Conservation (phyloP, 2,329 filamentous ascomycete genomes). For the Emmonsiellopsis sp. region DNA sequence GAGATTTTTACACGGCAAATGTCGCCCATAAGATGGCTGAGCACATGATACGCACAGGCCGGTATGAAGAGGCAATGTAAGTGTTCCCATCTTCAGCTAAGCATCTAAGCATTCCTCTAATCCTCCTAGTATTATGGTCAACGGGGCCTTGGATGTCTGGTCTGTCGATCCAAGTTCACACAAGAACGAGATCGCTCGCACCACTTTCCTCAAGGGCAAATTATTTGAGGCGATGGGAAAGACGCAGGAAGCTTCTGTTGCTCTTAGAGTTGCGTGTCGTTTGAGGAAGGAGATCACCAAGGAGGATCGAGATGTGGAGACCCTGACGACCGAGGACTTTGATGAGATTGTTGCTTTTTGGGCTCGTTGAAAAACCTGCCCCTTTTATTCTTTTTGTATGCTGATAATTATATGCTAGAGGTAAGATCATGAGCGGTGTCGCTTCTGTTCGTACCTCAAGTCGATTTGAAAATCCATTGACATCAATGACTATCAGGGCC, state of each 20-base stretch:
- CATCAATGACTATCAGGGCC: not conserved
- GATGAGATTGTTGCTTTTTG: constrained; percentile 15
- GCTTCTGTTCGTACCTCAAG: not conserved
- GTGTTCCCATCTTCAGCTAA: constrained; percentile 1
- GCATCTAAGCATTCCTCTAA: not conserved
- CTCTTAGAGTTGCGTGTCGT: constrained; percentile 11
- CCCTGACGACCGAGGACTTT: constrained; percentile 12
- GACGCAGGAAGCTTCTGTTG: constrained; percentile 13
- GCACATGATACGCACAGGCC: constrained; percentile 13
- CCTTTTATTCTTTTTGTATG: not conserved
- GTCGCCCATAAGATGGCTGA: constrained; percentile 17
- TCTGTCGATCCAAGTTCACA: constrained; percentile 10
- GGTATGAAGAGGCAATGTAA: constrained; percentile 5
- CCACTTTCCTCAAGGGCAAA: constrained; percentile 16
- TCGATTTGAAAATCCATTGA: not conserved
- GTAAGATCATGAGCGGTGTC: constrained; percentile 7
- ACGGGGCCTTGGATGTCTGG: constrained; percentile 12
- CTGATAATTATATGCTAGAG: constrained; percentile 8
- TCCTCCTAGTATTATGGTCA: constrained; percentile 12
- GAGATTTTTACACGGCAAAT: constrained; percentile 18
- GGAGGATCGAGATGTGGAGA: constrained; percentile 13
- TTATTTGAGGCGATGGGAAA: constrained; percentile 11
- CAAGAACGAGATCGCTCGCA: constrained; percentile 17
- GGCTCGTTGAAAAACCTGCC: constrained; percentile 7
- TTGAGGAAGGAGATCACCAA: constrained; percentile 16